Conservation (phyloP, 78 protist species). For the Pigoraptor vietnamica region DNA sequence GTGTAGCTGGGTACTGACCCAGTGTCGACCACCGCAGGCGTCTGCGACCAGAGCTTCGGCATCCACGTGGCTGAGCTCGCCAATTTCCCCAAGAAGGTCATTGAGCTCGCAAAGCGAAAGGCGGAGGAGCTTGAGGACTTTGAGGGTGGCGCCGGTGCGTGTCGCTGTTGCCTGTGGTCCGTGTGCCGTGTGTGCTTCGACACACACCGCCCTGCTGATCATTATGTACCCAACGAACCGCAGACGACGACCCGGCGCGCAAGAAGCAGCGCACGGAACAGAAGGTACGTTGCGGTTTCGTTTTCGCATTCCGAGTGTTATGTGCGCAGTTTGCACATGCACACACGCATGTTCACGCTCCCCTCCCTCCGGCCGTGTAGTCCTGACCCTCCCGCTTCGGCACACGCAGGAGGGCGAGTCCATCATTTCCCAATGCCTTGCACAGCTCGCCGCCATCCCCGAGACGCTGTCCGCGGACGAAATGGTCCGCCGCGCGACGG, state of each 20-base stretch:
- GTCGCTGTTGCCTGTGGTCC: neutral
- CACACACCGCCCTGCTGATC: neutral
- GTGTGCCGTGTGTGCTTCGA: neutral
- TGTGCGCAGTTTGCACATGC: neutral
- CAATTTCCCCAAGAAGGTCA: neutral
- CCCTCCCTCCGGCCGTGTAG: neutral
- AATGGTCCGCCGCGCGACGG: too few relatives aligned
- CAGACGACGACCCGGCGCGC: neutral
- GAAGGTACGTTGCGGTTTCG: neutral
- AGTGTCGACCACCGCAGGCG: too few relatives aligned
- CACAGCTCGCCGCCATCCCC: neutral
- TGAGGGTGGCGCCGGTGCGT: neutral
- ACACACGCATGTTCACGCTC: neutral
- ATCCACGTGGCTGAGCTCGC: neutral
- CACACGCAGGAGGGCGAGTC: neutral
- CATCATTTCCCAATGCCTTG: neutral
- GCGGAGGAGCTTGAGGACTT: conserved; percentile 78
- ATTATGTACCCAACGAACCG: neutral
- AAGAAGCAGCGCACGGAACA: neutral
- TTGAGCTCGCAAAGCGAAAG: conserved; percentile 54
- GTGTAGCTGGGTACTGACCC: too few relatives aligned
- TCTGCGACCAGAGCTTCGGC: conserved; percentile 84
- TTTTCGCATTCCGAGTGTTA: neutral
- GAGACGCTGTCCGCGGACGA: neutral
- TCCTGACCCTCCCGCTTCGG: too few relatives aligned